phyloP scores from a whole-genome alignment of 75 land plant species.

The Selaginella tamariscina region DNA sequence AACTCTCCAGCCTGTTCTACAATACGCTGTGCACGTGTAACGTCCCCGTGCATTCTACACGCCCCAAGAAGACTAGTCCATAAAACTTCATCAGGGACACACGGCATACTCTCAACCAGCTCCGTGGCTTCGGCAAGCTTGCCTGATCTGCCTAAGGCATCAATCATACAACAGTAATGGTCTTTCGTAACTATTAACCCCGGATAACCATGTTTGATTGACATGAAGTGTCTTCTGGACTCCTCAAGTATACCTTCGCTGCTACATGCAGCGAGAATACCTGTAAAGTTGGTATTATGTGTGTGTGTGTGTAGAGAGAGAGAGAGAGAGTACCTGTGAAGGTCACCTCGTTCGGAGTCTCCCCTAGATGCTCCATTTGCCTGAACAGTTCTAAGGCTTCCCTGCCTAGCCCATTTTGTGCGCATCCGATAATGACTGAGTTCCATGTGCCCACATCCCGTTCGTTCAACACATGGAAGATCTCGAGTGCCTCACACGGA shows the following conservation, averaged over 20 bases:
- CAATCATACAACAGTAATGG: conserved; percentile 2
- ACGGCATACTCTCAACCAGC: conserved; percentile 11
- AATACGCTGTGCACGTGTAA: conserved; percentile 10
- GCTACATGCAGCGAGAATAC: background rate
- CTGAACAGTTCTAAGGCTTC: conserved; percentile 10
- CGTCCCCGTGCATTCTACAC: conserved; percentile 10
- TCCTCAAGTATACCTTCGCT: background rate
- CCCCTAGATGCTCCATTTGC: conserved; percentile 8
- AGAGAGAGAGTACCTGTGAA: background rate
- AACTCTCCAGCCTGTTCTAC: too few relatives aligned
- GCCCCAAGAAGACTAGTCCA: conserved; percentile 17
- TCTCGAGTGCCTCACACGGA: background rate
- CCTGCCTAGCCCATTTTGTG: background rate
- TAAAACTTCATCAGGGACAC: conserved; percentile 14
- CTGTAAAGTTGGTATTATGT: too few relatives aligned
- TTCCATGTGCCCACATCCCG: conserved; percentile 15
- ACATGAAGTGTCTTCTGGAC: background rate
- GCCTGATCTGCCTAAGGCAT: background rate
- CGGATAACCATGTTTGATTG: background rate
- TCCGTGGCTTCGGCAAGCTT: conserved; percentile 9
- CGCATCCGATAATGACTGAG: conserved; percentile 14
- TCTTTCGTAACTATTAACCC: background rate
- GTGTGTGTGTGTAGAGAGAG: too few relatives aligned
- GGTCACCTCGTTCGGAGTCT: background rate
- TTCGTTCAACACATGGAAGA: background rate